These are phyloP conservation scores for Linum usitatissimum DNA, from an alignment of 345 rosid genomes.

Conservation along the genomic window DNA sequence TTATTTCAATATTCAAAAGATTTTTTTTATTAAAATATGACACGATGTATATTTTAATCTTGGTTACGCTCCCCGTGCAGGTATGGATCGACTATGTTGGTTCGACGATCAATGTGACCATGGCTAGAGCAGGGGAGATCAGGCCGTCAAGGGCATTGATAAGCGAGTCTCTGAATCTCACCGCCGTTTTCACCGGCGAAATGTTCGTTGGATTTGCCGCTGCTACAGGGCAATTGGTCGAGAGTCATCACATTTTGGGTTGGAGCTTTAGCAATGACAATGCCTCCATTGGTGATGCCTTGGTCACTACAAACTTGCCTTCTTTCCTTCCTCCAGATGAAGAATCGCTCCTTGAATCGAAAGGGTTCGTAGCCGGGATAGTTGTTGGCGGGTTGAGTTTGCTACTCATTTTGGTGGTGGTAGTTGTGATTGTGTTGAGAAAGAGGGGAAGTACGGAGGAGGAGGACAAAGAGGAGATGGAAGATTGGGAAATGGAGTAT, in stretches of 20 bases:
- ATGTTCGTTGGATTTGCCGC: conserved; percentile 18
- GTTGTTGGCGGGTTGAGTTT: conserved; percentile 11
- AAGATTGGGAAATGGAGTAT: conserved; percentile 32
- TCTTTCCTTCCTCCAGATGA: conserved; percentile 19
- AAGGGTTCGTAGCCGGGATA: conserved; percentile 23
- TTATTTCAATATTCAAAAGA: too few species aligned
- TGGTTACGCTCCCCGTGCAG: too few species aligned
- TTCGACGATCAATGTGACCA: conserved; percentile 26
- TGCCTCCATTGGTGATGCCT: conserved; percentile 19
- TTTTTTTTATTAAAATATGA: too few species aligned
- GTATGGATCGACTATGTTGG: conserved; percentile 21
- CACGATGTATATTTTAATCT: too few species aligned
- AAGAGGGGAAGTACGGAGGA: conserved; percentile 6
- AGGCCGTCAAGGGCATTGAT: conserved; percentile 25
- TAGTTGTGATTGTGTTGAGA: conserved; percentile 1
- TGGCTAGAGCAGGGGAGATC: conserved; percentile 25
- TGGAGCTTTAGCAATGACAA: conserved; percentile 25
- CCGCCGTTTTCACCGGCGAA: conserved; percentile 15
- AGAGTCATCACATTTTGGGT: conserved; percentile 22
- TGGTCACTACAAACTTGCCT: conserved; percentile 21
- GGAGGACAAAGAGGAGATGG: conserved; percentile 13
- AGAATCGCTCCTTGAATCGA: conserved; percentile 13
- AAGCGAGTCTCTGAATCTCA: conserved; percentile 13
- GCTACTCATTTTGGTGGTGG: conserved; percentile 8
- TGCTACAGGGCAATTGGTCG: conserved; percentile 21